Evolutionary conservation across 306 rosid species (phyloP), one percentile per base, ranked within the genome.

Genomic region (Rubus idaeus): DNA sequence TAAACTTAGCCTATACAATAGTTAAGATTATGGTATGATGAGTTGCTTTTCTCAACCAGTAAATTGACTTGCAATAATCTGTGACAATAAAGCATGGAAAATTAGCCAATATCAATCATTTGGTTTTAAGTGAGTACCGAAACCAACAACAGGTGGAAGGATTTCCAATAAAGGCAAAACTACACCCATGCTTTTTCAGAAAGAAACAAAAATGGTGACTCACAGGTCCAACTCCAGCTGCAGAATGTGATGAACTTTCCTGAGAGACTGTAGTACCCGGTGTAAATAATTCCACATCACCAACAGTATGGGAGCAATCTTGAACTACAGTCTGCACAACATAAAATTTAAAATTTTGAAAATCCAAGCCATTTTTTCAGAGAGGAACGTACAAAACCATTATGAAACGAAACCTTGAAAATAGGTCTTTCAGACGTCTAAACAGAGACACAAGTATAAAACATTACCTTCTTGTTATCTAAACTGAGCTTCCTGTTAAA

Each of bases 401-500:
- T 57, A 41, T 57, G 68, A 73, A 73, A 41, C 18, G 21, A 62
- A 55, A 73, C 3, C 8, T 40, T 42, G 10, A 23, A 70, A 58
- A 5, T 10, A 55, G 65, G 40, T 49, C 5, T 4, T 70, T 40
- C 12, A 11, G 63, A 12, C 6, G 6, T 37, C 45, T 51, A 63
- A 50, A 50, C 72, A 35, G 57, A 73, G 46, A 74, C 40, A 73
- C 17, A 55, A 74, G 7, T 57, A 47, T 41, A 55, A 72, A 84
- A 75, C 5, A 71, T 64, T 75, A 91, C 99, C 97, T 82, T 85
- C 74, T 62, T 83, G 53, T 73, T 84, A 74, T 87, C 65, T 77
- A 75, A 70, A 76, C 81, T 74, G 56, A 83, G 70, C 76, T 89
- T 87, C 81, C 63, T 78, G 83, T 63, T 78, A 41, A 82, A 80